Evolutionary conservation across 1,284 basidiomycete species (phyloP).

Genomic region (Pisolithus thermaeus): DNA sequence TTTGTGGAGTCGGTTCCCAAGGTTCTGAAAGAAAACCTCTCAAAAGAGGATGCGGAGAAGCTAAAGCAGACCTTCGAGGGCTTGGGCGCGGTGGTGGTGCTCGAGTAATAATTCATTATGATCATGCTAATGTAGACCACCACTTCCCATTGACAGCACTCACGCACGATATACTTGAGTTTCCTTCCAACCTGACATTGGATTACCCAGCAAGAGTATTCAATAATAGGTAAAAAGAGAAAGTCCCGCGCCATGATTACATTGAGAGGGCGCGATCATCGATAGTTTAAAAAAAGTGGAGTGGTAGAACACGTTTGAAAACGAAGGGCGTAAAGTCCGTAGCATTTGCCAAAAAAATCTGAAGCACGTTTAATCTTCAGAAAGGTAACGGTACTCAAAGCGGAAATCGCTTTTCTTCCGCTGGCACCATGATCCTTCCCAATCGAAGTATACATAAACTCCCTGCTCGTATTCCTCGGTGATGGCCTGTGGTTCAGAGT

Average conservation of each 20-base stretch:
- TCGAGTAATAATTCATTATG: constrained; percentile 51
- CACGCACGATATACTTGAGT: constrained; percentile 10
- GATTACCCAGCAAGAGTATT: constrained; percentile 9
- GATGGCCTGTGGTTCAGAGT: constrained; percentile 98
- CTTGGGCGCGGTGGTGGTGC: constrained; percentile 83
- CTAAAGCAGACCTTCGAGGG: constrained; percentile 86
- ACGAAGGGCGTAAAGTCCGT: background rate
- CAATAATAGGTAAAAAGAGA: constrained; percentile 7
- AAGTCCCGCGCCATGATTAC: constrained; percentile 16
- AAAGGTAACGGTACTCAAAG: constrained; percentile 90
- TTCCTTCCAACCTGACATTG: constrained; percentile 11
- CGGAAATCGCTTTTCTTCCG: constrained; percentile 98
- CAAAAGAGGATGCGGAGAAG: constrained; percentile 99
- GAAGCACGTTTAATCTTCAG: constrained; percentile 60
- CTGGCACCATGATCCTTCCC: constrained; percentile 98
- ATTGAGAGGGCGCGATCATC: constrained; percentile 13
- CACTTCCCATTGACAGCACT: constrained; percentile 1
- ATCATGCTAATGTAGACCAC: constrained; percentile 4
- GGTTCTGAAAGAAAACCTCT: constrained; percentile 90
- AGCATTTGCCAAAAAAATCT: too few species aligned
- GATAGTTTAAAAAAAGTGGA: constrained; percentile 3
- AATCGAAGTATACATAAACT: constrained; percentile 95
- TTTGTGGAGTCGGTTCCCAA: constrained; percentile 97
- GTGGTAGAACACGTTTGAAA: background rate
- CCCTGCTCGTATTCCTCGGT: constrained; percentile 99